Evolutionary conservation across 768 basidiomycete species (phyloP).

Genomic region (Lentinula sp.): DNA sequence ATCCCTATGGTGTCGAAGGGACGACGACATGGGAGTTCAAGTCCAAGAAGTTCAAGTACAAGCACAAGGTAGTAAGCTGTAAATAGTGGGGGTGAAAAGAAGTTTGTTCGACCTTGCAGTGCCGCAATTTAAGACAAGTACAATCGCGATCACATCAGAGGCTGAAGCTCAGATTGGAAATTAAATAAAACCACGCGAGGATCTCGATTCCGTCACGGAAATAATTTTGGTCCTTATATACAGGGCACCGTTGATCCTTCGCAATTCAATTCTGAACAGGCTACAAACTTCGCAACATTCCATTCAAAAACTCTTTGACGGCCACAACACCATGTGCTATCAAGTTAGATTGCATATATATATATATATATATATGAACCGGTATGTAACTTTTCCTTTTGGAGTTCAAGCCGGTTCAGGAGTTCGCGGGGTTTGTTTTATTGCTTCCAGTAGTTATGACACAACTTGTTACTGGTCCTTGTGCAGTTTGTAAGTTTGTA

Average conservation of each 20-base stretch:
- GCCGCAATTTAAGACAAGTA: slow-evolving; percentile 49
- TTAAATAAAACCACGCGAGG: not conserved
- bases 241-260: not conserved
- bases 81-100: slow-evolving; percentile 44
- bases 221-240: not conserved
- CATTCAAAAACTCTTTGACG: not conserved
- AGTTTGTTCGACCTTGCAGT: slow-evolving; percentile 22
- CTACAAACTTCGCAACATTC: not conserved
- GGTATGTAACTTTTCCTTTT: not conserved
- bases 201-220: not conserved
- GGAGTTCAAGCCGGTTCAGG: not conserved
- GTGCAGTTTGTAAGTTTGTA: not conserved
- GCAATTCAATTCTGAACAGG: not conserved
- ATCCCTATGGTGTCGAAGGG: slow-evolving; percentile 62
- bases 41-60: slow-evolving; percentile 18
- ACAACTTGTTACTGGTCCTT: not conserved
- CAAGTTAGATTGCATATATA: not conserved
- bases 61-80: slow-evolving; percentile 1
- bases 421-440: not conserved
- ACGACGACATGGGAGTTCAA: slow-evolving; percentile 35
- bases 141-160: slow-evolving; percentile 38
- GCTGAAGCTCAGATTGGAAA: slow-evolving; percentile 25
- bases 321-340: not conserved
- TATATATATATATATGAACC: not conserved
- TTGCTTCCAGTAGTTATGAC: not conserved